Conservation (phyloP, 306 rosid genomes). For the Cucurbita moschata region DNA sequence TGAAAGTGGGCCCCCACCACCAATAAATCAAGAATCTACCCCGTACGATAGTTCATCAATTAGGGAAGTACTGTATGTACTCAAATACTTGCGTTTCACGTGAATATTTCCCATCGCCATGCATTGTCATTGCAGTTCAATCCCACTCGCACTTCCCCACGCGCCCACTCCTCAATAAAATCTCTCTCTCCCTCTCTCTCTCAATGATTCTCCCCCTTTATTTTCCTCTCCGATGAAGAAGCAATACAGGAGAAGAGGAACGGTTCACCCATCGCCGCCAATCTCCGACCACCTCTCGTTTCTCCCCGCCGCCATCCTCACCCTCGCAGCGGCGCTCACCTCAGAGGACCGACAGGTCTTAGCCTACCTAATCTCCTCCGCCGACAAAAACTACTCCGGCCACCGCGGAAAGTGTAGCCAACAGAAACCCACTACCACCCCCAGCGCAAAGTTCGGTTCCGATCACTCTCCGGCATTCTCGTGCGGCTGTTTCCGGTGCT, state of each 20-base stretch:
- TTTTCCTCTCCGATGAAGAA: slow-evolving; percentile 53
- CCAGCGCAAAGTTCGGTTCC: not conserved
- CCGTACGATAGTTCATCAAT: not conserved
- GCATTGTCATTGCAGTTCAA: not conserved
- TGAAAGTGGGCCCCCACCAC: not conserved
- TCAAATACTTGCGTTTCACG: slow-evolving; percentile 22
- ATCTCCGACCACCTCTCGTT: slow-evolving; percentile 68
- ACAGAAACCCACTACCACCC: not conserved
- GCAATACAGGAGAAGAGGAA: slow-evolving; percentile 55
- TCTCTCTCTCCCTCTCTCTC: not conserved
- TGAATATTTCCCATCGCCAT: slow-evolving; percentile 24
- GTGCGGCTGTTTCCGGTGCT: slow-evolving; percentile 77
- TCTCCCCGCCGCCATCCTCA: slow-evolving; percentile 68
- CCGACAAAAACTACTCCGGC: slow-evolving; percentile 18
- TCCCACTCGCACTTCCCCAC: not conserved
- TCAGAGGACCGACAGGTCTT: slow-evolving; percentile 57
- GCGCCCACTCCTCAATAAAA: not conserved
- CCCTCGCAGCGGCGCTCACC: slow-evolving; percentile 59
- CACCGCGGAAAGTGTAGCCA: slow-evolving; percentile 11
- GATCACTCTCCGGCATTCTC: slow-evolving; percentile 54
- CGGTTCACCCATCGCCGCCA: slow-evolving; percentile 91
- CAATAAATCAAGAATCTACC: not conserved
- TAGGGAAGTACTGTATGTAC: not conserved
- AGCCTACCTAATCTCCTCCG: slow-evolving; percentile 58
- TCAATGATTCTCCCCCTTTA: not conserved